These are phyloP conservation scores for Candida mesenterica DNA, from an alignment of 1,139 yeast species.

Conservation along the genomic window DNA sequence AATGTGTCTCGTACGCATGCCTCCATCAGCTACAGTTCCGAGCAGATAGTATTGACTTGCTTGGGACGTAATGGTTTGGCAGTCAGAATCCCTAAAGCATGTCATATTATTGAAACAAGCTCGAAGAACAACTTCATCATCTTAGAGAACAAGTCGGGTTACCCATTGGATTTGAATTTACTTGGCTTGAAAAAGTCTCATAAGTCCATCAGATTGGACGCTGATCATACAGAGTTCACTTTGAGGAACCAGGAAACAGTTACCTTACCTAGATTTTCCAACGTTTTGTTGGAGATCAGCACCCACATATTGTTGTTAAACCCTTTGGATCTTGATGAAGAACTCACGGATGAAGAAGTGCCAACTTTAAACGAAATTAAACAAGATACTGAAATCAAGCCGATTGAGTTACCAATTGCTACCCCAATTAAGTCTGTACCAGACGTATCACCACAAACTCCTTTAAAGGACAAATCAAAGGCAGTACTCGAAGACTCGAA, in stretches of 20 bases:
- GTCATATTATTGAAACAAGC: slow-evolving; percentile 32
- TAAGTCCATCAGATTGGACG: slow-evolving; percentile 42
- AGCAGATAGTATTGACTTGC: slow-evolving; percentile 47
- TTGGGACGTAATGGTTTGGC: slow-evolving; percentile 71
- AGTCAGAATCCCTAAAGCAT: slow-evolving; percentile 55
- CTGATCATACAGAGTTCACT: slow-evolving; percentile 55
- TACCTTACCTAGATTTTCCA: slow-evolving; percentile 53
- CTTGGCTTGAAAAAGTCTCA: slow-evolving; percentile 17
- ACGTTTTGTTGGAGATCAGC: slow-evolving; percentile 60
- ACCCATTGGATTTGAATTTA: slow-evolving; percentile 17
- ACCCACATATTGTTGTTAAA: slow-evolving; percentile 58
- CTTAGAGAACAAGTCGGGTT: slow-evolving; percentile 28
- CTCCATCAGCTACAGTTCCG: slow-evolving; percentile 23
- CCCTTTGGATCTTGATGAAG: slow-evolving; percentile 45
- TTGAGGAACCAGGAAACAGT: slow-evolving; percentile 54
- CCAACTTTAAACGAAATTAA: slow-evolving; percentile 19
- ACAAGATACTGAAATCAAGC: neutral
- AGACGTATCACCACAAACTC: slow-evolving; percentile 7
- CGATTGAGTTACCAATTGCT: neutral
- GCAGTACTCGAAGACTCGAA: too few relatives aligned
- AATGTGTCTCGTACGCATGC: slow-evolving; percentile 71
- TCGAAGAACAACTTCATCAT: slow-evolving; percentile 29
- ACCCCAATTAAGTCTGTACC: slow-evolving; percentile 1
- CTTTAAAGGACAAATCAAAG: slow-evolving; percentile 9
- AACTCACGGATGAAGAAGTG: slow-evolving; percentile 41